These are phyloP conservation scores for Carex cristatella DNA, from an alignment of 176 grass and related monocot genomes.

Conservation along the genomic window DNA sequence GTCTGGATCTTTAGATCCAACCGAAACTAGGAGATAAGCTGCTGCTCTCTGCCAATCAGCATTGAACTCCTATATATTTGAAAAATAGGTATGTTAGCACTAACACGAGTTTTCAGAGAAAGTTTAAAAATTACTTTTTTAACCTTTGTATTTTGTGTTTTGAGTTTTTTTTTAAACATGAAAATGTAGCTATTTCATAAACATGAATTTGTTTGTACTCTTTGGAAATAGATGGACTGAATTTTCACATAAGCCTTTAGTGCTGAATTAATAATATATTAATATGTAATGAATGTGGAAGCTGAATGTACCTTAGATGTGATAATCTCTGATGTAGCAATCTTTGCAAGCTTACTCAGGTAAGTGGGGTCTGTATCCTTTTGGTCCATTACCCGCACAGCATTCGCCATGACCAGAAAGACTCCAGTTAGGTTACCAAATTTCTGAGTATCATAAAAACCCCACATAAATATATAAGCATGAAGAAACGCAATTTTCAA, in stretches of 20 bases:
- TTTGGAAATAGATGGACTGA: neutral
- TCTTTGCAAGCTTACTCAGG: conserved; percentile 66
- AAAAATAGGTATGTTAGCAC: conserved; percentile 9
- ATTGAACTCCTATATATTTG: conserved; percentile 59
- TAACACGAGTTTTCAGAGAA: neutral
- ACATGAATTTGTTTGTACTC: neutral
- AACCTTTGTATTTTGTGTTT: neutral
- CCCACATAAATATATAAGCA: neutral
- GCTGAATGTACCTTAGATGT: conserved; percentile 63
- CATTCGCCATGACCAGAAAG: conserved; percentile 86
- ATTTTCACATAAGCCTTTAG: neutral
- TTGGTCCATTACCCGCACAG: conserved; percentile 54
- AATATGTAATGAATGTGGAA: neutral
- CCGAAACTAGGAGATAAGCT: conserved; percentile 78
- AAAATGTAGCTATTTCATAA: neutral
- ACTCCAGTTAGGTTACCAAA: conserved; percentile 90
- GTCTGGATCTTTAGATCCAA: conserved; percentile 84
- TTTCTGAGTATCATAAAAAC: conserved; percentile 40
- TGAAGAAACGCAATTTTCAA: neutral
- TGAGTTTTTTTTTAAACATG: neutral
- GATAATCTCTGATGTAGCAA: conserved; percentile 77
- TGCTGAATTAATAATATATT: neutral
- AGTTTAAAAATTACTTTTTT: neutral
- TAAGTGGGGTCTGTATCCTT: conserved; percentile 42
- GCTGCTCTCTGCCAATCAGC: conserved; percentile 95